These are phyloP conservation scores for Lentinus brumalis DNA, from an alignment of 768 basidiomycete genomes.

Conservation along the genomic window DNA sequence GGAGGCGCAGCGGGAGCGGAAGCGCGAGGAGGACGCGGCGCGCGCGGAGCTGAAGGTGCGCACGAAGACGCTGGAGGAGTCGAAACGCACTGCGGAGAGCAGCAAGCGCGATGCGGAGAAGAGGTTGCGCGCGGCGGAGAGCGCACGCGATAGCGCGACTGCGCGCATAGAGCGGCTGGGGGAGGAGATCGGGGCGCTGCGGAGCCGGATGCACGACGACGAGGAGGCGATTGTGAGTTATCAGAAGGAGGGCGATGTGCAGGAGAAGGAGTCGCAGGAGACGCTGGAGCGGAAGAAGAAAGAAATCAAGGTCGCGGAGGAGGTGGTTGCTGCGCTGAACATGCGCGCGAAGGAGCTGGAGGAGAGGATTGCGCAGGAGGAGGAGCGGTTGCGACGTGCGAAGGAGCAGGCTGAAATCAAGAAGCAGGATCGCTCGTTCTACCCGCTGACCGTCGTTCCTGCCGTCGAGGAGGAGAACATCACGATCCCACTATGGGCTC, in stretches of 20 bases:
- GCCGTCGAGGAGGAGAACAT: slow-evolving; percentile 24
- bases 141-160: slow-evolving; percentile 60
- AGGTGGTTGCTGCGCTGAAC: slow-evolving; percentile 61
- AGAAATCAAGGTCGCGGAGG: slow-evolving; percentile 69
- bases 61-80: slow-evolving; percentile 85
- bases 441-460: slow-evolving; percentile 31
- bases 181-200: slow-evolving; percentile 59
- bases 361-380: slow-evolving; percentile 64
- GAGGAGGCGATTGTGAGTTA: slow-evolving; percentile 43
- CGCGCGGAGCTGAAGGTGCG: slow-evolving; percentile 80
- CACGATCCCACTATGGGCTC: slow-evolving; percentile 20
- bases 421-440: slow-evolving; percentile 44
- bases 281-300: slow-evolving; percentile 50
- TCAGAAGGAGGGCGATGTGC: slow-evolving; percentile 25
- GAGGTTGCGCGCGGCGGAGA: slow-evolving; percentile 72
- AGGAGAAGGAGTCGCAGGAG: slow-evolving; percentile 32
- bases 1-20: slow-evolving; percentile 68
- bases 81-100: slow-evolving; percentile 80
- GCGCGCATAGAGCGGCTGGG: slow-evolving; percentile 61
- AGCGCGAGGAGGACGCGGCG: slow-evolving; percentile 80
- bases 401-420: slow-evolving; percentile 59
- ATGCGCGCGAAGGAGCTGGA: slow-evolving; percentile 74
- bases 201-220: slow-evolving; percentile 57
- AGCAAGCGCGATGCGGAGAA: slow-evolving; percentile 86
- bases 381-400: slow-evolving; percentile 56